Base-by-base conservation (phyloP, 768 basidiomycete genomes). In the Lactarius trivialis region DNA sequence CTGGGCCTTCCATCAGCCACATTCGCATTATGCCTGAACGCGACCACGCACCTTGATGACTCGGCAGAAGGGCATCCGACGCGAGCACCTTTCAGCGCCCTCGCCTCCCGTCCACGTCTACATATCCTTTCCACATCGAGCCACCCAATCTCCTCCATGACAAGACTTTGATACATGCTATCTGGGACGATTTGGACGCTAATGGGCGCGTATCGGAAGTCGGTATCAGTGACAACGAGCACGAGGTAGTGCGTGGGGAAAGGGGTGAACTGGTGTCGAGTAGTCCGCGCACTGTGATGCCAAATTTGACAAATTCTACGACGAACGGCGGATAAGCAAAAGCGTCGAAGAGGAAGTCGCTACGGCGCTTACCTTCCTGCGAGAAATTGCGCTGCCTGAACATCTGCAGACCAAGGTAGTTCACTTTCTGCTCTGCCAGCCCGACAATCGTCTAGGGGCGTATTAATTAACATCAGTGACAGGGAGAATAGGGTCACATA, bases 181-280 rank as follows among this genome's bases (percentile, higher is more conserved):
- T 84, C 82, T 0, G 78, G 70, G 15, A 84, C 70, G 7, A 81
- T 74, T 65, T 81, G 78, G 55, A 84, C 84, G 8, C 84, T 85
- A 56, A 96, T 86, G 41, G 96, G 78, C 7, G 92, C 94, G 70
- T 88, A 93, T 51, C 84, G n/a, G n/a, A n/a, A n/a, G n/a, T n/a
- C n/a, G n/a, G n/a, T n/a, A n/a, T n/a, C n/a, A n/a, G n/a, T n/a
- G n/a, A n/a, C n/a, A n/a, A n/a, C n/a, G n/a, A n/a, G n/a, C n/a
- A n/a, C n/a, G n/a, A n/a, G n/a, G n/a, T 92, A 93, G 71, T 95
- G 89, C 50, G 76, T 81, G n/a, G 88, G 85, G 69, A 91, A 92
- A 61, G 83, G 88, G 45, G 84, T 71, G 8, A 95, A 79, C 68
- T 89, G 86, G 64, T 87, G 72, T 85, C 93, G 30, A 94, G 77